A percentile compares a stretch with the other conserved stretches of the same genome.
These are phyloP conservation scores for Aspergillus sergii DNA, from an alignment of 2,329 filamentous ascomycete genomes.

Conservation along the genomic window DNA sequence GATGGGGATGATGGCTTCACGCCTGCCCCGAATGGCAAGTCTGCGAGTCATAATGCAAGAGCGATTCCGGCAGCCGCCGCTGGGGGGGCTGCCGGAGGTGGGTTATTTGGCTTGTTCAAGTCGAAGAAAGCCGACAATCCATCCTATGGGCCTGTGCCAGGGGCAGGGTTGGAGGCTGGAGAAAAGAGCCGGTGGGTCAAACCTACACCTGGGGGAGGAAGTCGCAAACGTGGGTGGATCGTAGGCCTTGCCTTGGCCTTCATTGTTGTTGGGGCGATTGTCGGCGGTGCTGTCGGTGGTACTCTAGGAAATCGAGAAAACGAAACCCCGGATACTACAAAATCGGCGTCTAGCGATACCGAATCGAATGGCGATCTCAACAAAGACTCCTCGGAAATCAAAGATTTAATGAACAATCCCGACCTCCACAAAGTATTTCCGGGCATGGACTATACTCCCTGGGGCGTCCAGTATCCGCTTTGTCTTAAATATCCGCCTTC, in stretches of 20 bases:
- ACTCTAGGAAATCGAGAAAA: conserved; percentile 61
- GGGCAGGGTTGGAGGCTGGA: conserved; percentile 29
- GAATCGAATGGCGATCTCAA: conserved; percentile 69
- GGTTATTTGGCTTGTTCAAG: conserved; percentile 46
- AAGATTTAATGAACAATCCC: conserved; percentile 76
- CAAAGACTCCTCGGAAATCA: conserved; percentile 76
- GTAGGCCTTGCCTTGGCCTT: conserved; percentile 68
- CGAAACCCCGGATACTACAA: conserved; percentile 42
- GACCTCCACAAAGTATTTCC: conserved; percentile 91
- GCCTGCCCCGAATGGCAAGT: conserved; percentile 34
- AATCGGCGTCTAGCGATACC: conserved; percentile 63
- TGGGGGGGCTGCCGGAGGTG: conserved; percentile 45
- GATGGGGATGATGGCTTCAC: conserved; percentile 85
- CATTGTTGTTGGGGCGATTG: conserved; percentile 69
- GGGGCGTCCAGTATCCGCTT: conserved; percentile 86
- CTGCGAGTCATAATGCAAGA: conserved; percentile 7
- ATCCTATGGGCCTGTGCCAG: conserved; percentile 59
- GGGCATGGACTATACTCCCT: conserved; percentile 91
- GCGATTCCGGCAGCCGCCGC: conserved; percentile 49
- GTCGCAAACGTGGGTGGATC: conserved; percentile 69
- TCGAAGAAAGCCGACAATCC: conserved; percentile 47
- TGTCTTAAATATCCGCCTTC: conserved; percentile 77
- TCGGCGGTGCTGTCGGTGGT: conserved; percentile 74
- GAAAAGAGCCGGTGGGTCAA: conserved; percentile 71
- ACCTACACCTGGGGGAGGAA: conserved; percentile 59